Evolutionary conservation across 768 basidiomycete species (phyloP), one percentile per base, ranked within the genome.

Genomic region (Phanerodontia chrysosporium): DNA sequence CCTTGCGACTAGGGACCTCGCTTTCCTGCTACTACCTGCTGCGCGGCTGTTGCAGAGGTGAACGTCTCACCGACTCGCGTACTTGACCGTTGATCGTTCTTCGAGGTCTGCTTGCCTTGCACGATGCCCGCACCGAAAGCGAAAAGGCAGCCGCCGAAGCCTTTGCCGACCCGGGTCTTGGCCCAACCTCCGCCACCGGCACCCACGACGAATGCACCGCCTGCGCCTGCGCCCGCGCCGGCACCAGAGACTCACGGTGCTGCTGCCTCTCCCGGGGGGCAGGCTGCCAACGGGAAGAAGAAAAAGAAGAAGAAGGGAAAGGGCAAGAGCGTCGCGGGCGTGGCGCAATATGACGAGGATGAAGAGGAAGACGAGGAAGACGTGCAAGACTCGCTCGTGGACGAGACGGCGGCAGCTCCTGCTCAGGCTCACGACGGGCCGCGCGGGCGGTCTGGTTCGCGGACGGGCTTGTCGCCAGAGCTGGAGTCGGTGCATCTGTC

Each of bases 281-380:
- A 61, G 21, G 29, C 62, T 18, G 39, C 65, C 39, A 69, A 67
- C 39, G 65, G 66, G 39, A 80, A 74, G 76, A 75, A 73, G 70
- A 74, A 73, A 58, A 80, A 78, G 70, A 81, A 80, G 73, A 77
- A 72, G 65, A 79, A 77, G 62, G 71, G 70, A 5, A 80, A 80
- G 62, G 75, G 73, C 24, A 70, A 69, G 64, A 66, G 59, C n/a
- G 57, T 62, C 0, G 68, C 63, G 27, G 54, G 63, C 28, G 45
- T 27, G 36, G 46, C 52, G 4, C 57, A 59, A 45, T 58, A 66
- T 54, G 62, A 54, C 27, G 62, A 57, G 21, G 67, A 70, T 8
- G 69, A 69, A 24, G 69, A 67, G 14, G 72, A 73, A 6, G 70
- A 72, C 24, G 68, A 66, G 25, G 60, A 62, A 12, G 69, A 63